Conservation (phyloP, 495 filamentous ascomycete species). For the Talaromyces trachyspermus region DNA sequence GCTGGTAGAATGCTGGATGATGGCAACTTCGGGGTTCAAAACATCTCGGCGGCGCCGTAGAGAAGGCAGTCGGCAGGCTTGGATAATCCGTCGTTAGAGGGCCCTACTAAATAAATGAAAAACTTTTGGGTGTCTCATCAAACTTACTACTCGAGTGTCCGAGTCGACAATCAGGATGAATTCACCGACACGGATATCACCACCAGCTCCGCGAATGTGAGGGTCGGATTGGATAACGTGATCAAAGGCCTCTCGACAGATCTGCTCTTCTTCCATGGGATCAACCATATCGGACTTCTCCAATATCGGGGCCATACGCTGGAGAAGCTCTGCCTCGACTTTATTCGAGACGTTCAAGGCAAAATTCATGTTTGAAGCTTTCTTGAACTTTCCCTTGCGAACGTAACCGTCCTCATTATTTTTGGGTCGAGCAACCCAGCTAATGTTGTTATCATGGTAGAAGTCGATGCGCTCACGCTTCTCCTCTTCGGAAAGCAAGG, state of each 20-base stretch:
- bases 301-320: slow-evolving; percentile 25
- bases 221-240: slow-evolving; percentile 49
- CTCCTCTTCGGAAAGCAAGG: slow-evolving; percentile 41
- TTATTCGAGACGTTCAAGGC: slow-evolving; percentile 50
- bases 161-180: slow-evolving; percentile 70
- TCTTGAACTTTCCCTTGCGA: slow-evolving; percentile 63
- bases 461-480: slow-evolving; percentile 53
- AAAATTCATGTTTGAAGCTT: slow-evolving; percentile 69
- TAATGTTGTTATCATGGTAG: slow-evolving; percentile 56
- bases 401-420: slow-evolving; percentile 31
- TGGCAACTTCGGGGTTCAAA: slow-evolving; percentile 36
- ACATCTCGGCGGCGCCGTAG: slow-evolving; percentile 41
- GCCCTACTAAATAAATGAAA: too few species aligned
- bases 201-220: slow-evolving; percentile 67
- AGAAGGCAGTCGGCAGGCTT: slow-evolving; percentile 37
- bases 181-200: slow-evolving; percentile 71
- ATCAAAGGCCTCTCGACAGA: slow-evolving; percentile 43
- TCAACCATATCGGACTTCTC: slow-evolving; percentile 31
- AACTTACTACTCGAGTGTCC: slow-evolving; percentile 55
- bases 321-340: slow-evolving; percentile 49
- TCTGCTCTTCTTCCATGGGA: slow-evolving; percentile 39
- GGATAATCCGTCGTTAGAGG: too few species aligned
- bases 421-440: slow-evolving; percentile 52
- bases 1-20: slow-evolving; percentile 39
- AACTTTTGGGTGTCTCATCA: slow-evolving; percentile 24